Evolutionary conservation across 495 filamentous ascomycete genomes (phyloP).

Genomic region (Aspergillus baeticus): DNA sequence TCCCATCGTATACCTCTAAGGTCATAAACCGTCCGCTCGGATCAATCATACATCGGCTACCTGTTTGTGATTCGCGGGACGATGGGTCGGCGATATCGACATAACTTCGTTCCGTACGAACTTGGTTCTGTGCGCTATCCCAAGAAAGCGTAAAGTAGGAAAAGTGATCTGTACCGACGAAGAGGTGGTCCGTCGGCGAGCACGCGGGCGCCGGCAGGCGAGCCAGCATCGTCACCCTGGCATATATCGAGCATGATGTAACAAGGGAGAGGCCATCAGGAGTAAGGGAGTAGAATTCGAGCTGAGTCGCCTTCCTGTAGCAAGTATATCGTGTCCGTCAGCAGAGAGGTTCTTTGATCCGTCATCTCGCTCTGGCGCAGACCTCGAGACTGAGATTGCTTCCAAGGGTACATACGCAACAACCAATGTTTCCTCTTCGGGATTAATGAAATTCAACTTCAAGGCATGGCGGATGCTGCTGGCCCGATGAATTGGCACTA

Average conservation of each 20-base stretch:
- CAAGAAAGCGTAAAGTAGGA: constrained; percentile 88
- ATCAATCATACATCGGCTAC: constrained; percentile 77
- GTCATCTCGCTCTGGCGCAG: neutral
- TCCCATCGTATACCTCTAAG: constrained; percentile 84
- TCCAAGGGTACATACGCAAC: constrained; percentile 65
- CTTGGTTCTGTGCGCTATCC: constrained; percentile 60
- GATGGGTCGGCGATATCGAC: constrained; percentile 76
- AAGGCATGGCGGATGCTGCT: constrained; percentile 88
- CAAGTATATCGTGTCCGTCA: constrained; percentile 9
- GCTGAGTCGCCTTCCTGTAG: constrained; percentile 79
- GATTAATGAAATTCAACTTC: constrained; percentile 69
- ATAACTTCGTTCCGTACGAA: constrained; percentile 68
- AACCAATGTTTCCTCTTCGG: constrained; percentile 77
- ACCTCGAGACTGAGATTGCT: neutral
- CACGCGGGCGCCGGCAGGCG: constrained; percentile 69
- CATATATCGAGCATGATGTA: constrained; percentile 70
- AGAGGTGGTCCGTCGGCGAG: constrained; percentile 78
- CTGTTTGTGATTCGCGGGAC: constrained; percentile 72
- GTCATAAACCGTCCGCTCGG: constrained; percentile 79
- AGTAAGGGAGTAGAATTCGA: constrained; percentile 75
- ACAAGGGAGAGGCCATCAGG: constrained; percentile 59
- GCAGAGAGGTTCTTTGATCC: neutral
- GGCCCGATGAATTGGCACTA: constrained; percentile 89
- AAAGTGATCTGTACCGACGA: constrained; percentile 86
- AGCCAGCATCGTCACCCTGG: constrained; percentile 81